Evolutionary conservation across 331 rosid genomes (phyloP).

Genomic region (Spiraea crenata): DNA sequence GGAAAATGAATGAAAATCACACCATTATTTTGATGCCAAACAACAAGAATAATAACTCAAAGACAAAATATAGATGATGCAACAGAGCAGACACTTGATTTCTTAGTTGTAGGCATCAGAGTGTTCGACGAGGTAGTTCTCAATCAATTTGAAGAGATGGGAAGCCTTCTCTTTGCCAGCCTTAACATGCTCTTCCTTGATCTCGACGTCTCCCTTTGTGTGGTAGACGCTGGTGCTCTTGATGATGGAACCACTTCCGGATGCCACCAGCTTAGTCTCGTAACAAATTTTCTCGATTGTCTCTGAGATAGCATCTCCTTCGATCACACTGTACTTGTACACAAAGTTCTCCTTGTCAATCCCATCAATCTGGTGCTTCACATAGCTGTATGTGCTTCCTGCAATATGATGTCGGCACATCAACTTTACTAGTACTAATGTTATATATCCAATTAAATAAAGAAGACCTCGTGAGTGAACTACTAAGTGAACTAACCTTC

Average conservation of each 20-base stretch:
- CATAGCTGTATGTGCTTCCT: slow-evolving; percentile 26
- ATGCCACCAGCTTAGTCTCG: slow-evolving; percentile 40
- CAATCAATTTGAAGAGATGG: slow-evolving; percentile 8
- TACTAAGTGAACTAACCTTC: slow-evolving; percentile 2
- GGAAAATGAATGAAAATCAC: too few relatives aligned
- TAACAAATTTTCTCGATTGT: slow-evolving; percentile 29
- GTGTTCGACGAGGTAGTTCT: slow-evolving; percentile 28
- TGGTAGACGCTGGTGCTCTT: slow-evolving; percentile 14
- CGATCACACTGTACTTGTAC: slow-evolving; percentile 47
- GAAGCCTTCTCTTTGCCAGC: slow-evolving; percentile 18
- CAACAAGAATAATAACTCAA: too few relatives aligned
- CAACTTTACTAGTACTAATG: not conserved
- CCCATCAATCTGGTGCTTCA: slow-evolving; percentile 43
- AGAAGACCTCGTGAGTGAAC: not conserved
- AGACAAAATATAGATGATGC: too few relatives aligned
- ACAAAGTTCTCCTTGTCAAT: slow-evolving; percentile 36
- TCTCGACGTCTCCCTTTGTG: slow-evolving; percentile 7
- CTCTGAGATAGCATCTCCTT: slow-evolving; percentile 33
- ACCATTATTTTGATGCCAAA: too few relatives aligned
- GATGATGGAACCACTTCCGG: slow-evolving; percentile 48
- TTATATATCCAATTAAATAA: not conserved
- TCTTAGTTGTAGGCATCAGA: slow-evolving; percentile 39
- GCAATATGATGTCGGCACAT: not conserved
- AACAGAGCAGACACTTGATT: too few relatives aligned
- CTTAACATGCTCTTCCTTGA: slow-evolving; percentile 11